Base-by-base conservation (phyloP, 371 early-diverging fungal species). In the Lichtheimia corymbifera region DNA sequence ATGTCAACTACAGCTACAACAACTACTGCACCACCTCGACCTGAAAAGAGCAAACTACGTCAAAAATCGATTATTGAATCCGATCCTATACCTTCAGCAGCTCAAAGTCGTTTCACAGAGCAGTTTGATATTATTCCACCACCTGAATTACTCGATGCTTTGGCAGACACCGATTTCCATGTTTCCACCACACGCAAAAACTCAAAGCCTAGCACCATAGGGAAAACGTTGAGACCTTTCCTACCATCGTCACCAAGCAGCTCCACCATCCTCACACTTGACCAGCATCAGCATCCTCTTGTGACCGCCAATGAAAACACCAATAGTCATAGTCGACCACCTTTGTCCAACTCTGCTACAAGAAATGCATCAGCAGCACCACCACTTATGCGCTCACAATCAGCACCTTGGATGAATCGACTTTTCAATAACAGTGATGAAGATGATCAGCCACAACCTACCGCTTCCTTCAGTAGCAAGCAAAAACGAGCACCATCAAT, bases 11-110 rank as follows among this genome's bases (percentile, higher is more conserved):
- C 49, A 15, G 53, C 30, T 50, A 35, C 35, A 11, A 35, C 35
- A 42, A 50, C 50, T 0, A 50, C 50, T 2, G 57, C 66, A 24
- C 68, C 68, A 18, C 68, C 68, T 12, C 30, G 60, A 20, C 68
- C 68, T 7, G 65, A 66, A 44, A 77, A 77, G 44, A 77, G 77
- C 58, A 67, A 64, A 43, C 53, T 77, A 18, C 64, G 77, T 22
- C 67, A 58, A 40, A 50, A 58, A 30, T 52, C 64, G 7, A 12
- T 42, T 55, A 50, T 25, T 45, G 22, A 17, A 24, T 5, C 40
- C 28, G 42, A 20, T 42, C 47, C 40, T 44, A 15, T 13, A 14
- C 42, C 11, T 13, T 12, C 47, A 30, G 15, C 9, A 5, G 44
- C 15, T 28, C 56, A 63, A 43, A 71, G 74, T 22, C 55, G 72